phyloP scores from a whole-genome alignment of 495 filamentous ascomycete genomes.

The Bryoglossum gracile region DNA sequence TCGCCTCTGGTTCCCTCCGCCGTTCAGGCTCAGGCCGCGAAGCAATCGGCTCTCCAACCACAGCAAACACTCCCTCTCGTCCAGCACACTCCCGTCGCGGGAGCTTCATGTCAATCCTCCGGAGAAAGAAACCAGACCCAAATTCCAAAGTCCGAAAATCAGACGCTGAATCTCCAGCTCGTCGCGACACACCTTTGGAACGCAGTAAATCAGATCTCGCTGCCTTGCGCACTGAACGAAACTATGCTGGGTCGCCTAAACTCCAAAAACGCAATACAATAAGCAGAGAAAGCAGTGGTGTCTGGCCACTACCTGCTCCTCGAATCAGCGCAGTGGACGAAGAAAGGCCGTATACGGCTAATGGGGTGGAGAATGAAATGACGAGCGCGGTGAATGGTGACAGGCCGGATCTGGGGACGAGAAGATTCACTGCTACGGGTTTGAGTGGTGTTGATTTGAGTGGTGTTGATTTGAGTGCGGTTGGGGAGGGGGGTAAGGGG shows the following conservation, averaged over 20 bases:
- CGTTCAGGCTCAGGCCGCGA: conserved; percentile 21
- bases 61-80: background rate
- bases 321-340: conserved; percentile 4
- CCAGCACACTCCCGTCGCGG: conserved; percentile 22
- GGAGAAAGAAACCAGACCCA: conserved; percentile 37
- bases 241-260: conserved; percentile 9
- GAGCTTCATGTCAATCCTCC: conserved; percentile 40
- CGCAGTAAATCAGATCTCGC: conserved; percentile 36
- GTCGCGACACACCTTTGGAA: conserved; percentile 45
- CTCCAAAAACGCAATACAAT: conserved; percentile 18
- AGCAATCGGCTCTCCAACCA: conserved; percentile 10
- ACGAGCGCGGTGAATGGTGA: background rate
- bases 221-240: conserved; percentile 2
- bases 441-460: too few species aligned
- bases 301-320: conserved; percentile 11
- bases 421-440: conserved; percentile 18
- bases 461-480: background rate
- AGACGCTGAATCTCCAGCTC: conserved; percentile 40
- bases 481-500: background rate
- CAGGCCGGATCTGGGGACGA: conserved; percentile 14
- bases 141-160: conserved; percentile 33
- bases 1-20: conserved; percentile 19
- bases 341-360: conserved; percentile 12
- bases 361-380: conserved; percentile 3
- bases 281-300: conserved; percentile 4